A percentile compares a stretch with the other conserved stretches of the same genome.
Conservation (phyloP, 2,329 filamentous ascomycete genomes). For the Claviceps pazoutovae region DNA sequence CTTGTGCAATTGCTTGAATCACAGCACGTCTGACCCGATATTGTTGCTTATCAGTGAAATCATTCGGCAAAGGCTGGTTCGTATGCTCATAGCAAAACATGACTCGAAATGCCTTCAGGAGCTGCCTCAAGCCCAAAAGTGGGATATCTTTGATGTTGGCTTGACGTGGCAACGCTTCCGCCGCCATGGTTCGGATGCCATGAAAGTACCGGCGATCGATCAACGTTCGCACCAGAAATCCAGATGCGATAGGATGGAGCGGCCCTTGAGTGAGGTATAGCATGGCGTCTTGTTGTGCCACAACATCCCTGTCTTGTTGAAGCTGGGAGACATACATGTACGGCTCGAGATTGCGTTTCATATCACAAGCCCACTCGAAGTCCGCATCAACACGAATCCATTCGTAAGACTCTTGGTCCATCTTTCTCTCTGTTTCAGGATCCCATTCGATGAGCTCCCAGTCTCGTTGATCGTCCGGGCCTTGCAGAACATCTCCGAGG, state of each 20-base stretch:
- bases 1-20: slow-evolving; percentile 61
- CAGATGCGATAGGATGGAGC: slow-evolving; percentile 70
- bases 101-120: slow-evolving; percentile 74
- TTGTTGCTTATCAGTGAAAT: slow-evolving; percentile 75
- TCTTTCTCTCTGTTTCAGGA: slow-evolving; percentile 71
- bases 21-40: slow-evolving; percentile 81
- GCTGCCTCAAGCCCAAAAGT: slow-evolving; percentile 69
- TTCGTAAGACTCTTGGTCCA: slow-evolving; percentile 94
- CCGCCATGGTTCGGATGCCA: slow-evolving; percentile 78
- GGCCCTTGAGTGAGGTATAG: slow-evolving; percentile 55
- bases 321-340: slow-evolving; percentile 98
- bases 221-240: slow-evolving; percentile 76
- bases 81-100: slow-evolving; percentile 75
- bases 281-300: slow-evolving; percentile 69
- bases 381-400: slow-evolving; percentile 98
- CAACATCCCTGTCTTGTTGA: slow-evolving; percentile 91
- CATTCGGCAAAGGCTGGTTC: slow-evolving; percentile 71
- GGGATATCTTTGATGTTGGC: slow-evolving; percentile 50
- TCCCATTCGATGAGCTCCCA: slow-evolving; percentile 88
- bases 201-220: slow-evolving; percentile 90
- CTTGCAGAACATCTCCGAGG: slow-evolving; percentile 78
- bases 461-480: slow-evolving; percentile 62
- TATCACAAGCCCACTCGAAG: slow-evolving; percentile 91
- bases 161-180: slow-evolving; percentile 62
- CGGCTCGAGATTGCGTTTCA: slow-evolving; percentile 67